phyloP scores from a whole-genome alignment of 805 yeast species.

The Teunomyces tritomae region DNA sequence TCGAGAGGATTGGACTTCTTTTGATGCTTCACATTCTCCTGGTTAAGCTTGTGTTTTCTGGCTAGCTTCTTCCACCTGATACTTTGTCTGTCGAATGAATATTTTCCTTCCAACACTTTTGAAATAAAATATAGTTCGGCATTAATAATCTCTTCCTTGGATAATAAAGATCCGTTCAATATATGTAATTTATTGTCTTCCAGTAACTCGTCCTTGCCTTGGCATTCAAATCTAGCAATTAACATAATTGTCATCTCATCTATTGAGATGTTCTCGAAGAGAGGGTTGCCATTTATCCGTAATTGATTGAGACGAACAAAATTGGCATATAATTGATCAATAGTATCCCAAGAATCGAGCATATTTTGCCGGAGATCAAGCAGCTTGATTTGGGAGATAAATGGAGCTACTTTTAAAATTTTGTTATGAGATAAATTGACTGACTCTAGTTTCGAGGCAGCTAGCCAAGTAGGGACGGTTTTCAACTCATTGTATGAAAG shows the following conservation, averaged over 20 bases:
- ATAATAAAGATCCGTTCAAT: conserved; percentile 59
- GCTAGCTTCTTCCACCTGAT: conserved; percentile 46
- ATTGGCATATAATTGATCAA: conserved; percentile 39
- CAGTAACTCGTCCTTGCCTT: not conserved
- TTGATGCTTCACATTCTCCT: not conserved
- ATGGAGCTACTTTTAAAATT: conserved; percentile 15
- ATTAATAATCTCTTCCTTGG: conserved; percentile 48
- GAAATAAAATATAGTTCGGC: conserved; percentile 69
- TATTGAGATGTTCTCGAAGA: conserved; percentile 28
- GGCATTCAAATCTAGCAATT: conserved; percentile 45
- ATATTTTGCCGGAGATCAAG: conserved; percentile 55
- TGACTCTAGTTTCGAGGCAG: not conserved
- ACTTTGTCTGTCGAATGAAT: conserved; percentile 13
- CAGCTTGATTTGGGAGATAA: not conserved
- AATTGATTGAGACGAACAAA: conserved; percentile 47
- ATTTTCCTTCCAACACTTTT: conserved; percentile 33
- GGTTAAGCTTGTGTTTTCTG: conserved; percentile 28
- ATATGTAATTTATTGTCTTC: conserved; percentile 23
- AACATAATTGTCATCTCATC: conserved; percentile 36
- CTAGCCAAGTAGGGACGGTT: conserved; percentile 20
- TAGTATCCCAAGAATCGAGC: conserved; percentile 44
- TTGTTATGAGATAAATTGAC: conserved; percentile 38
- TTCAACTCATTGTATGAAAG: conserved; percentile 37
- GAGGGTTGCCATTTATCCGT: conserved; percentile 53
- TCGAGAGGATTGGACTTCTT: not conserved